Conservation (phyloP, 305 asterid genomes). For the Plantago rigida region DNA sequence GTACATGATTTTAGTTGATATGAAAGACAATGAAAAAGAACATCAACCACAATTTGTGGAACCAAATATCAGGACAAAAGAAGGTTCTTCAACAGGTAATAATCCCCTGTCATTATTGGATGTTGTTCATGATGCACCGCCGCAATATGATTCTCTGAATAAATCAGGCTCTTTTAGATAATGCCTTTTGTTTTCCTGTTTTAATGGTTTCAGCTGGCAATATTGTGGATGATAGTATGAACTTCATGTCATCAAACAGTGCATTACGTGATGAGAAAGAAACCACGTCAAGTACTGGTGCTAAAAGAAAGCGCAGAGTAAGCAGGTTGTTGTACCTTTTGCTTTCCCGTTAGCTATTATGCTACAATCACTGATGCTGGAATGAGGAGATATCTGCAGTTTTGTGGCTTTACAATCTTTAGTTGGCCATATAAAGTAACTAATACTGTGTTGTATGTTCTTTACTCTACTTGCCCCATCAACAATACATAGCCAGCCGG, state of each 20-base stretch:
- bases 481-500: too few species aligned
- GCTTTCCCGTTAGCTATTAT: conserved; percentile 13
- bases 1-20: conserved; percentile 27
- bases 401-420: too few species aligned
- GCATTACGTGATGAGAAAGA: conserved; percentile 31
- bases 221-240: conserved; percentile 25
- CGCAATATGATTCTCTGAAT: conserved; percentile 15
- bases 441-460: too few species aligned
- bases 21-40: conserved; percentile 30
- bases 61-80: conserved; percentile 30
- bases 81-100: conserved; percentile 46
- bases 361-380: too few species aligned
- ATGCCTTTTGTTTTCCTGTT: conserved; percentile 27
- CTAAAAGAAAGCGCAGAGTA: conserved; percentile 61
- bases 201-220: conserved; percentile 41
- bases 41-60: conserved; percentile 33
- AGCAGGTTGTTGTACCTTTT: conserved; percentile 47
- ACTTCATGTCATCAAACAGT: conserved; percentile 30
- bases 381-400: too few species aligned
- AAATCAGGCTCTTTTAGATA: conserved; percentile 24
- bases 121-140: conserved; percentile 22
- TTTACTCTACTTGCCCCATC: too few species aligned
- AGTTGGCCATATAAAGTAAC: too few species aligned
- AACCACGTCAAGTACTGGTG: conserved; percentile 32
- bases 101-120: conserved; percentile 23